Evolutionary conservation across 1,139 yeast genomes (phyloP), one percentile per base, ranked within the genome.

Genomic region (Scheffersomyces parashehatae): DNA sequence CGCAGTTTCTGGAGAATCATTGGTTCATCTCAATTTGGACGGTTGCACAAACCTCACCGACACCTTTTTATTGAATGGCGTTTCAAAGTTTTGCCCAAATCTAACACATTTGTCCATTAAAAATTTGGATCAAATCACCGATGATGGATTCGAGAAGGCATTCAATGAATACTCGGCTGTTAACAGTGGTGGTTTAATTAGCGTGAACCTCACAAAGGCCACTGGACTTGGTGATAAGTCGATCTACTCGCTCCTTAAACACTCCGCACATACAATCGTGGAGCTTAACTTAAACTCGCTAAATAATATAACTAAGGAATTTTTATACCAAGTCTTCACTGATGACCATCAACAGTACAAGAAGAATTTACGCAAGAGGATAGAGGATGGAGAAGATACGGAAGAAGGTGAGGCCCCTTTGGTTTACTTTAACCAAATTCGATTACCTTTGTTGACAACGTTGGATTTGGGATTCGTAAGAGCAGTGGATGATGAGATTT

Each of bases 391-490:
- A 12, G 50, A 45, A 10, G 43, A 47, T n/a, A n/a, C 33, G 28
- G 39, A 30, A 4, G 49, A 50, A 7, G 12, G 11, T 2, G 53
- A 47, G 3, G 40, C 45, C 3, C 26, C 29, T n/a, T 35, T 29
- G 13, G 40, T 41, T n/a, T 63, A 50, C 40, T 68, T 46, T 39
- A 41, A 54, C 3, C 57, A 60, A 33, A 46, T 68, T 3, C 39
- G 52, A 3, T 58, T 73, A 14, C 88, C 88, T 0, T 70, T 81
- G 33, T 65, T 90, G 41, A 80, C 88, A 0, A 75, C 80, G 24
- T 57, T 86, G 28, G 93, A 90, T 60, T 56, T 81, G 11, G 93
- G 96, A 0, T 90, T 90, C 66, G 88, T 88, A 2, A 70, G 95
- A 40, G 70, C 82, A 15, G 77, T 88, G 4, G 88, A 88, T 60